phyloP scores from a whole-genome alignment of 345 rosid species.

The Psidium friedrichsthalianum region DNA sequence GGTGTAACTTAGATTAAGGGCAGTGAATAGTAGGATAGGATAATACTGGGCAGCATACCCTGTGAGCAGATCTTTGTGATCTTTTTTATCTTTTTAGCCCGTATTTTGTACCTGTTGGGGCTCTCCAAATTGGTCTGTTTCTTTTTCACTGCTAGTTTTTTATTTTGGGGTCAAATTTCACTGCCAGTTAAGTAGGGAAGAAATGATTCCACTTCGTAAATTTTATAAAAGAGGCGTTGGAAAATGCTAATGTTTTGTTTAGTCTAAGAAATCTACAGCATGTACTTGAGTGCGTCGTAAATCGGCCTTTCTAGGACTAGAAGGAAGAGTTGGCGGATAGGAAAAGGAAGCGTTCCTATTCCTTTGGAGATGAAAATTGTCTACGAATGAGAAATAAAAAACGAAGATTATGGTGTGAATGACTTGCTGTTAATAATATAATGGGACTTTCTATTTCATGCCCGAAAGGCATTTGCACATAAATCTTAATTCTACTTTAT shows the following conservation, averaged over 20 bases:
- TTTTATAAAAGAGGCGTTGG: neutral
- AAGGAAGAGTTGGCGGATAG: neutral
- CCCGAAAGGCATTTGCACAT: neutral
- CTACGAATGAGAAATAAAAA: neutral
- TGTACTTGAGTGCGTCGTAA: neutral
- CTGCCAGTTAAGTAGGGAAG: neutral
- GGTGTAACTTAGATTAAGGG: slow-evolving; percentile 12
- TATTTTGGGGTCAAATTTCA: neutral
- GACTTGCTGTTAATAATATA: neutral
- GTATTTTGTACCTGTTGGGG: neutral
- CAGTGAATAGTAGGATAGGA: slow-evolving; percentile 1
- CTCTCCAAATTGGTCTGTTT: neutral
- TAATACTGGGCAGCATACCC: neutral
- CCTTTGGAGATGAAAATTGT: neutral
- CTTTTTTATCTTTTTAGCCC: neutral
- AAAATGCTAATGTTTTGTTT: neutral
- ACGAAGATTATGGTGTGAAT: neutral
- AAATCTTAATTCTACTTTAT: neutral
- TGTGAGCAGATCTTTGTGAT: neutral
- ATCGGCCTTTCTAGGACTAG: neutral
- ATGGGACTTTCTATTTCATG: neutral
- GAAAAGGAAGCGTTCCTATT: neutral
- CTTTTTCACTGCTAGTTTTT: neutral
- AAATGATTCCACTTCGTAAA: neutral
- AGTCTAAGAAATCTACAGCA: neutral